Base-by-base conservation (phyloP, 192 early-diverging fungal species). In the Rhizophagus clarus region DNA sequence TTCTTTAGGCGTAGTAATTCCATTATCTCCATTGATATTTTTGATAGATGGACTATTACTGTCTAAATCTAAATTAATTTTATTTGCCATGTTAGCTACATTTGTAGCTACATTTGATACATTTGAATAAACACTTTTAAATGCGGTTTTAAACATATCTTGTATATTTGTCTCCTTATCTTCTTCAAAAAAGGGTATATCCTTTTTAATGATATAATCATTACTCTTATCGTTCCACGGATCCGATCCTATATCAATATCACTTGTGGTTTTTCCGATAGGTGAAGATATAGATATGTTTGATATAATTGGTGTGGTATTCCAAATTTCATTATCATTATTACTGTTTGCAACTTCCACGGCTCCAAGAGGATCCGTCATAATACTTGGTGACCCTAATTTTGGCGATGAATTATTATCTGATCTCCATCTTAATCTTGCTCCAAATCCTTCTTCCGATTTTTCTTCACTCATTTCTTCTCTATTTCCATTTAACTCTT, bases 401-500 rank as follows among this genome's bases (percentile, higher is more conserved):
- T 12, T 37, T 51, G 72, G 29, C 22, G 14, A 1, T 28, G 71
- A 31, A 28, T 42, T 74, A 28, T 42, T 74, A 29, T 61, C 49
- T n/a, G 73, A 60, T 74, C 73, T 74, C 73, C 26, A 74, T 17
- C 17, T 74, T 10, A 74, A 22, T 12, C 61, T 28, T 4, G 31
- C 22, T 14, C 28, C 17, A 12, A 47, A 28, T 34, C 79, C 22
- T 34, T 42, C 51, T 24, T 42, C 51, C 17, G 3, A 71, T 28
- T 37, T 42, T n/a, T 42, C 76, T 34, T 84, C 84, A 56, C 20
- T 70, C 3, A 24, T 37, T 17, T 20, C 77, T 20, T 51, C 31
- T 42, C 11, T 61, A 62, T 80, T 80, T 14, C 82, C 64, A 68
- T 89, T 88, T 8, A 89, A 79, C 51, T 92, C 91, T 4, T 92